Percentiles rank a stretch among this genome's conserved stretches.
Evolutionary conservation across 2,329 filamentous ascomycete genomes (phyloP).

Genomic region (Sclerotinia minor): DNA sequence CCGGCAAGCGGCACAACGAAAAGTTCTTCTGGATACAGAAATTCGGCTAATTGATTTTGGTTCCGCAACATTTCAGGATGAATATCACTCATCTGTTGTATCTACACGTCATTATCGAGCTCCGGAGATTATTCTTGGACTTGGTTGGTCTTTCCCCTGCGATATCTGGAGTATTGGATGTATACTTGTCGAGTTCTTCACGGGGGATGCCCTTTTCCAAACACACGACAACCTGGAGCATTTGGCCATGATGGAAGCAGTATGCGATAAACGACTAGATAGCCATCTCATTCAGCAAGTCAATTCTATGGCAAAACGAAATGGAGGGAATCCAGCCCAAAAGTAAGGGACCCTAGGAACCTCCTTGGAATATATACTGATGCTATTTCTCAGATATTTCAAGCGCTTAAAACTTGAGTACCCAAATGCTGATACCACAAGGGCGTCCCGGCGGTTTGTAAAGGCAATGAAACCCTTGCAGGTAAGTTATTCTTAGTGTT

Average conservation of each 20-base stretch:
- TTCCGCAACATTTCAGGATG: constrained; percentile 70
- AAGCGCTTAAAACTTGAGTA: constrained; percentile 66
- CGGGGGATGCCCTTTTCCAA: constrained; percentile 69
- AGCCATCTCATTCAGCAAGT: constrained; percentile 57
- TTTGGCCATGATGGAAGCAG: constrained; percentile 74
- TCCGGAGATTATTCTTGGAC: constrained; percentile 68
- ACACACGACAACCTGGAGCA: constrained; percentile 73
- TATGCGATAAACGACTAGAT: constrained; percentile 61
- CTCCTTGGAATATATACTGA: constrained; percentile 37
- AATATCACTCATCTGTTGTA: constrained; percentile 71
- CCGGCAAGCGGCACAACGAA: constrained; percentile 62
- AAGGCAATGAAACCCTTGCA: constrained; percentile 70
- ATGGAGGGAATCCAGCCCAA: constrained; percentile 59
- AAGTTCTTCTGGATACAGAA: constrained; percentile 66
- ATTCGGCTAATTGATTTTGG: constrained; percentile 72
- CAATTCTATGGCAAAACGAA: constrained; percentile 57
- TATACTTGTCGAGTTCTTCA: constrained; percentile 71
- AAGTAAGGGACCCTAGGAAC: constrained; percentile 54
- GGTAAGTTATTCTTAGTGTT: constrained; percentile 46
- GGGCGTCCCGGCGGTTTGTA: constrained; percentile 65
- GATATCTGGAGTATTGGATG: constrained; percentile 76
- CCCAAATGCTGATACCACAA: constrained; percentile 61
- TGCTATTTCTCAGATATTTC: constrained; percentile 55
- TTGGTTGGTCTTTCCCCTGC: constrained; percentile 71
- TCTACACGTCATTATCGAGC: constrained; percentile 70